These are phyloP conservation scores for Diaporthe sp. DNA, from an alignment of 2,329 filamentous ascomycete genomes.

Conservation along the genomic window DNA sequence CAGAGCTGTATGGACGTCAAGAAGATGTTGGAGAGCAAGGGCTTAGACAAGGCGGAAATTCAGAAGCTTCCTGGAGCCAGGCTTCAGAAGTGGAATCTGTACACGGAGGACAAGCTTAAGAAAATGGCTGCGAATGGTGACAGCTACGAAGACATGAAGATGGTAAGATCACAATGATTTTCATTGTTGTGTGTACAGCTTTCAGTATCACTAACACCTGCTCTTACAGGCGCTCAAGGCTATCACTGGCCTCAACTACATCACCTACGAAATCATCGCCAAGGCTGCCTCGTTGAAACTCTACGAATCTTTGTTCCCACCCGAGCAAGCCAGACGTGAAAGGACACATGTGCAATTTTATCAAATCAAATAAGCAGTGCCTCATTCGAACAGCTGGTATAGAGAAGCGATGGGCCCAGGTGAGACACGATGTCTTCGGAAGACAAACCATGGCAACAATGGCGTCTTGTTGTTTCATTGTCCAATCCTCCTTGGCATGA, in stretches of 20 bases:
- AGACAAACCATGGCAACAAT: too few relatives aligned
- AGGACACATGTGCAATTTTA: background rate
- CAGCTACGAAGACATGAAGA: background rate
- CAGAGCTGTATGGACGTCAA: background rate
- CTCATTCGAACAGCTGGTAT: too few relatives aligned
- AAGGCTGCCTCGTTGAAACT: background rate
- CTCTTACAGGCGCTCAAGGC: background rate
- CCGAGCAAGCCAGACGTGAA: background rate
- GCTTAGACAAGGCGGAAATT: background rate
- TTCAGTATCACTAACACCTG: background rate
- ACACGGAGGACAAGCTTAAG: background rate
- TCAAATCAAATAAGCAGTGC: too few relatives aligned
- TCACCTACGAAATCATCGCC: background rate
- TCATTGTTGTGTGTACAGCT: fast-evolving
- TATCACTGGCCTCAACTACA: background rate
- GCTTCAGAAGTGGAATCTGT: background rate
- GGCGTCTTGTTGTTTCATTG: too few relatives aligned
- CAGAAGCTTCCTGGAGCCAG: background rate
- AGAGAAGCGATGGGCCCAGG: too few relatives aligned
- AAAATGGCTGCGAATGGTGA: background rate
- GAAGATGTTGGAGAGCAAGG: background rate
- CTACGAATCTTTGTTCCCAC: background rate
- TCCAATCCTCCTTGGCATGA: background rate
- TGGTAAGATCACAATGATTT: background rate
- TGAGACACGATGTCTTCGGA: too few relatives aligned